Conservation (phyloP, 768 basidiomycete genomes). For the Trametes elegans region DNA sequence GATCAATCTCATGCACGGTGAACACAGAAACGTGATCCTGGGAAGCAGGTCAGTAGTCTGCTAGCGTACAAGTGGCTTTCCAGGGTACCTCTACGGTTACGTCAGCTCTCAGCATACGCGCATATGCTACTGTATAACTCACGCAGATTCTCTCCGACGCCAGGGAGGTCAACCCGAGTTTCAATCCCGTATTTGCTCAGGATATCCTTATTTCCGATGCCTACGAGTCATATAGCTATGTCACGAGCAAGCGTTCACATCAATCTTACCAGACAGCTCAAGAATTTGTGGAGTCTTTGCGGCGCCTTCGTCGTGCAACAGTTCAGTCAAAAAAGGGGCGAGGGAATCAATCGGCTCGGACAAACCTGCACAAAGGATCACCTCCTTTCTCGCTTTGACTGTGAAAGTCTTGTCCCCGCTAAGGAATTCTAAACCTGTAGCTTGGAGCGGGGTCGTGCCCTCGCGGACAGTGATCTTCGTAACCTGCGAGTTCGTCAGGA, state of each 20-base stretch:
- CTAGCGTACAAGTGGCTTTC: not conserved
- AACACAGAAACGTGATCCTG: slow-evolving; percentile 7
- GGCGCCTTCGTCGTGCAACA: too few relatives aligned
- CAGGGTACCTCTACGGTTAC: not conserved
- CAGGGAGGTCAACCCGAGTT: not conserved
- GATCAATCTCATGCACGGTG: slow-evolving; percentile 3
- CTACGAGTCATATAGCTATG: not conserved
- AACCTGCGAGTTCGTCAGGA: slow-evolving; percentile 1
- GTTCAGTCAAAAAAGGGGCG: too few relatives aligned
- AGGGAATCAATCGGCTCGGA: too few relatives aligned
- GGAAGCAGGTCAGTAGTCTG: not conserved
- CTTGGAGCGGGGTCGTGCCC: not conserved
- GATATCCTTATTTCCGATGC: slow-evolving; percentile 4
- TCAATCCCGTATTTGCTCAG: slow-evolving; percentile 5
- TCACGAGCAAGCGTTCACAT: too few relatives aligned
- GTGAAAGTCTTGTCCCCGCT: not conserved
- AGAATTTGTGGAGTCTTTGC: slow-evolving; percentile 11
- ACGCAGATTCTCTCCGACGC: slow-evolving; percentile 13
- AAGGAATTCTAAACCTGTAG: slow-evolving; percentile 4
- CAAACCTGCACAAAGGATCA: slow-evolving; percentile 11
- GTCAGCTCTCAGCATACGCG: not conserved
- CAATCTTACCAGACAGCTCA: slow-evolving; percentile 1
- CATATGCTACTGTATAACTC: not conserved
- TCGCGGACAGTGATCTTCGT: not conserved
- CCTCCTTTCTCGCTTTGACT: slow-evolving; percentile 4